phyloP scores from a whole-genome alignment of 306 rosid species.

The Arachis hypogaea region DNA sequence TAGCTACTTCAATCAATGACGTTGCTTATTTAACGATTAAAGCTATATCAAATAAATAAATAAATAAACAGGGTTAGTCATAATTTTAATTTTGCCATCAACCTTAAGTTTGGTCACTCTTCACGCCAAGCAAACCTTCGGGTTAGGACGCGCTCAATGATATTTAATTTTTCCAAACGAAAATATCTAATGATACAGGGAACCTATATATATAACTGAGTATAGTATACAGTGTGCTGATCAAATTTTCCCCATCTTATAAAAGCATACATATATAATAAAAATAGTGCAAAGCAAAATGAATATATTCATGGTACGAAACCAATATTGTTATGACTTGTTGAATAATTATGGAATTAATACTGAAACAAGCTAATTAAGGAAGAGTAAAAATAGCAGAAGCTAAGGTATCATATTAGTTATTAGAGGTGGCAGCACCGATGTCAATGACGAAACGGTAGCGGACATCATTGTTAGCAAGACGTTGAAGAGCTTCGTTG shows the following conservation, averaged over 20 bases:
- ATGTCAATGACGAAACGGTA: conserved; percentile 77
- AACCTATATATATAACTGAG: not conserved
- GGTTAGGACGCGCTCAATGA: not conserved
- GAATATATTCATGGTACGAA: too few species aligned
- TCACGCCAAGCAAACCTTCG: not conserved
- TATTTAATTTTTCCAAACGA: not conserved
- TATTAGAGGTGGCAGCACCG: conserved; percentile 23
- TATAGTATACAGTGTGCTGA: not conserved
- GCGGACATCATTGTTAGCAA: conserved; percentile 59
- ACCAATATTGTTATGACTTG: too few species aligned
- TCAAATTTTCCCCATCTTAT: not conserved
- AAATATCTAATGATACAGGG: not conserved
- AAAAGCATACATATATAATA: too few species aligned
- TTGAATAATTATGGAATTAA: too few species aligned
- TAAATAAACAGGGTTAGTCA: not conserved
- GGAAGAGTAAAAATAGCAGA: too few species aligned
- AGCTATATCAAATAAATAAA: not conserved
- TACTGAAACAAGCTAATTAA: too few species aligned
- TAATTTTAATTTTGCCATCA: not conserved
- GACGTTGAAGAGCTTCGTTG: conserved; percentile 59
- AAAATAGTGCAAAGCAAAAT: too few species aligned
- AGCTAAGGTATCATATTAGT: too few species aligned
- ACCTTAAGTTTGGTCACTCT: not conserved
- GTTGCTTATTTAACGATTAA: not conserved
- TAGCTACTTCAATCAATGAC: not conserved